Conservation (phyloP, 768 basidiomycete genomes). For the Leccinum subtestaceum region DNA sequence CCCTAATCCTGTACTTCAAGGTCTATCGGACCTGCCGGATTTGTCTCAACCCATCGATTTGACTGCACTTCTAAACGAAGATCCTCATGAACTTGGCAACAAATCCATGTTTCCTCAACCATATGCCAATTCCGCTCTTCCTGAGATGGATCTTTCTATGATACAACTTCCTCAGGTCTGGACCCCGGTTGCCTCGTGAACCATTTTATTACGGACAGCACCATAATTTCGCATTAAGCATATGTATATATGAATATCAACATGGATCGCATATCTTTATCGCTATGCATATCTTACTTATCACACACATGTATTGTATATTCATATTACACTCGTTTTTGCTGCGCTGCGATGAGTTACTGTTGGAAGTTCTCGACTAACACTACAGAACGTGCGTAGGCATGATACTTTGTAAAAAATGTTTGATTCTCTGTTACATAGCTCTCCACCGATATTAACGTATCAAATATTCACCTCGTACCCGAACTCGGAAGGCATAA, state of each 20-base stretch:
- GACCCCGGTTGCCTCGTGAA: background rate
- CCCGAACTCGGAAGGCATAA: background rate
- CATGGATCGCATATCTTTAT: background rate
- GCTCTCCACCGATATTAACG: background rate
- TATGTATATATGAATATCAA: background rate
- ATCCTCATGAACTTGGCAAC: background rate
- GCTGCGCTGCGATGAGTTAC: background rate
- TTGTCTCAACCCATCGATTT: conserved; percentile 12
- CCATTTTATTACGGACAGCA: background rate
- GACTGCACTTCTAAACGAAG: conserved; percentile 8
- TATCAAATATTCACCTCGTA: background rate
- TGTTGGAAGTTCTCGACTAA: no score
- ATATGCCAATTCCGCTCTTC: background rate
- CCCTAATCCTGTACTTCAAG: background rate
- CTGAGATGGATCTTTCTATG: conserved; percentile 9
- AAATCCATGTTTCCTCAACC: background rate
- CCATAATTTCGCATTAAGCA: background rate
- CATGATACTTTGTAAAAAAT: no score
- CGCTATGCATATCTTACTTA: background rate
- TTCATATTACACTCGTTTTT: background rate
- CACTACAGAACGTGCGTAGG: no score
- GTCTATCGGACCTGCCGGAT: background rate
- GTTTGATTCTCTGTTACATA: background rate
- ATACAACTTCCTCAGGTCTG: conserved; percentile 6
- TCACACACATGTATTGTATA: background rate